Conservation (phyloP, 345 rosid species). For the Mangifera indica region DNA sequence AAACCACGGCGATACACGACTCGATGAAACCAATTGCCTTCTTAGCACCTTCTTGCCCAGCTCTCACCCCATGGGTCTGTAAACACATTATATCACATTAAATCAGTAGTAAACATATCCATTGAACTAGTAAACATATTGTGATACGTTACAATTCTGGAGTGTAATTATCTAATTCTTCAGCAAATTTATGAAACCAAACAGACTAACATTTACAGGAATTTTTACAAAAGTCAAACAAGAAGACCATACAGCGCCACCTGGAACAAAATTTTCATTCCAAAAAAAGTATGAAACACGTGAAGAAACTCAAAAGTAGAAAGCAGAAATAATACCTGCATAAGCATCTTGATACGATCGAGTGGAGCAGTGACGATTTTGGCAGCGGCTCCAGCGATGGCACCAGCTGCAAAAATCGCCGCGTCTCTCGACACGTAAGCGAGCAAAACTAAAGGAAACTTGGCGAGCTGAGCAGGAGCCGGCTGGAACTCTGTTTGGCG, state of each 20-base stretch:
- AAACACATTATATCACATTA: constrained; percentile 11
- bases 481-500: constrained; percentile 54
- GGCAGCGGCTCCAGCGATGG: constrained; percentile 89
- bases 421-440: constrained; percentile 69
- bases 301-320: background rate
- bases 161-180: background rate
- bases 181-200: background rate
- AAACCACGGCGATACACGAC: constrained; percentile 31
- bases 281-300: background rate
- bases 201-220: background rate
- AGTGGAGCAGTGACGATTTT: constrained; percentile 93
- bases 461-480: constrained; percentile 54
- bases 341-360: constrained; percentile 91
- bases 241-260: background rate
- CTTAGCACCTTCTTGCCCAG: constrained; percentile 65
- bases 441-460: constrained; percentile 66
- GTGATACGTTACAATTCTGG: background rate
- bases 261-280: background rate
- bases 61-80: constrained; percentile 83
- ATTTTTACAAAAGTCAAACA: background rate
- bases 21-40: constrained; percentile 80
- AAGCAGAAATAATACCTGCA: constrained; percentile 60
- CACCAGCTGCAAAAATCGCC: constrained; percentile 88
- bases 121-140: background rate
- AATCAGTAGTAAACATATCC: constrained; percentile 9